These are phyloP conservation scores for Meira miltonrushii DNA, from an alignment of 1,284 basidiomycete genomes.

Conservation along the genomic window DNA sequence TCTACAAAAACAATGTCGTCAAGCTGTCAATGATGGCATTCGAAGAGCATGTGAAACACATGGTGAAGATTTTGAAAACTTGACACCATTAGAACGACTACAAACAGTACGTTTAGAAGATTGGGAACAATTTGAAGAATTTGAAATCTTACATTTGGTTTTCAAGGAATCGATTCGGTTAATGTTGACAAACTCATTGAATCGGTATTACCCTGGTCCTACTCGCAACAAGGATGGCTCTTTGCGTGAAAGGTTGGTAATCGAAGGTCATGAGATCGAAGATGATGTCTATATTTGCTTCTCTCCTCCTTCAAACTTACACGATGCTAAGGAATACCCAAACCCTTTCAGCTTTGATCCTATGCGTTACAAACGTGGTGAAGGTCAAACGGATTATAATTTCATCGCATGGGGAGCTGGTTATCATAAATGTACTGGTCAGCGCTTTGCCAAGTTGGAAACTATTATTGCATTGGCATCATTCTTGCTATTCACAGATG, in stretches of 20 bases:
- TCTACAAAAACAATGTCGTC: conserved; percentile 2
- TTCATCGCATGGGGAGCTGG: conserved; percentile 18
- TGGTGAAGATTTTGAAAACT: conserved; percentile 15
- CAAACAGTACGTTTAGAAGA: conserved; percentile 14
- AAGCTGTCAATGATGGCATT: conserved; percentile 7
- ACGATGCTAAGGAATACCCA: conserved; percentile 14
- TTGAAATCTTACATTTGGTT: conserved; percentile 14
- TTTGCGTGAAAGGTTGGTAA: conserved; percentile 2
- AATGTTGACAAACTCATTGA: conserved; percentile 17
- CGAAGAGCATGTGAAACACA: conserved; percentile 7
- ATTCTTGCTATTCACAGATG: conserved; percentile 12
- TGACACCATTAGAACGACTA: conserved; percentile 13
- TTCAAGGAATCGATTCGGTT: conserved; percentile 21
- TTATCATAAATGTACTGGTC: conserved; percentile 19
- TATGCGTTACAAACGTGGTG: conserved; percentile 13
- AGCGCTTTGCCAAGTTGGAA: conserved; percentile 22
- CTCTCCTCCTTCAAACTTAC: conserved; percentile 17
- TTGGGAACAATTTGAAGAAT: conserved; percentile 16
- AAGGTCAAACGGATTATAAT: conserved; percentile 17
- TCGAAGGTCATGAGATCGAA: conserved; percentile 18
- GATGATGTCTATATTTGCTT: conserved; percentile 16
- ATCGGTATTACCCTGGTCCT: conserved; percentile 22
- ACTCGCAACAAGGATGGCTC: conserved; percentile 13
- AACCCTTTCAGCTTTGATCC: conserved; percentile 18
- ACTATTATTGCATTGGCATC: conserved; percentile 15